Percentiles rank a stretch among this genome's conserved stretches.
phyloP scores from a whole-genome alignment of 176 grass and related monocot genomes.

The Oryza nivara region DNA sequence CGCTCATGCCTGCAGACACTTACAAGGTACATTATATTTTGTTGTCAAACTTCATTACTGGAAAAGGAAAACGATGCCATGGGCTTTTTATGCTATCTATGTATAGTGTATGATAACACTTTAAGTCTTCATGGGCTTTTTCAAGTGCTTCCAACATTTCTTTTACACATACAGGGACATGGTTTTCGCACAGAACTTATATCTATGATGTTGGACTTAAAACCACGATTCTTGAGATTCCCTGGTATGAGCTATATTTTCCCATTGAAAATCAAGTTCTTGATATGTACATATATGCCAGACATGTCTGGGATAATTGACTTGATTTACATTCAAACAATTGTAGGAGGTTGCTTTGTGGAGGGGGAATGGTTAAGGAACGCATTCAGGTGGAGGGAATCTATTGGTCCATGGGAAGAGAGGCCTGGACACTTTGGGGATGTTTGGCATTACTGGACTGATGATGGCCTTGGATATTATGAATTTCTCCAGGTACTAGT shows the following conservation, averaged over 20 bases:
- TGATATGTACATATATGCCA: not conserved
- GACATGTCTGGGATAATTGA: not conserved
- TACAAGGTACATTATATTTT: conserved; percentile 46
- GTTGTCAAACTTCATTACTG: not conserved
- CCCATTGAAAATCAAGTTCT: conserved; percentile 9
- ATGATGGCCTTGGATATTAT: conserved; percentile 86
- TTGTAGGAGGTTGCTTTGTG: conserved; percentile 83
- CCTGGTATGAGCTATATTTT: conserved; percentile 61
- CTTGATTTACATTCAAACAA: not conserved
- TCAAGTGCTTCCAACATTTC: not conserved
- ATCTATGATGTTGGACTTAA: conserved; percentile 76
- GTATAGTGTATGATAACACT: not conserved
- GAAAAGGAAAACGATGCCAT: not conserved
- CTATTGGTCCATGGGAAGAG: conserved; percentile 88
- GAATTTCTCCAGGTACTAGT: conserved; percentile 83
- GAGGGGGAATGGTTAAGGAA: conserved; percentile 85
- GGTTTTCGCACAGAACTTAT: conserved; percentile 78
- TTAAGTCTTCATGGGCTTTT: conserved; percentile 8
- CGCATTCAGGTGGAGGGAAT: conserved; percentile 78
- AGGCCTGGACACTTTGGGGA: conserved; percentile 89
- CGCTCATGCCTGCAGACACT: conserved; percentile 64
- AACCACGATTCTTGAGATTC: conserved; percentile 80
- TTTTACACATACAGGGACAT: conserved; percentile 54
- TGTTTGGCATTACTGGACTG: conserved; percentile 91
- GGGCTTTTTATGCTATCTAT: not conserved